A percentile compares a stretch with the other conserved stretches of the same genome.
These are phyloP conservation scores for Penicillium dipodomyicola DNA, from an alignment of 495 filamentous ascomycete species.

Conservation along the genomic window DNA sequence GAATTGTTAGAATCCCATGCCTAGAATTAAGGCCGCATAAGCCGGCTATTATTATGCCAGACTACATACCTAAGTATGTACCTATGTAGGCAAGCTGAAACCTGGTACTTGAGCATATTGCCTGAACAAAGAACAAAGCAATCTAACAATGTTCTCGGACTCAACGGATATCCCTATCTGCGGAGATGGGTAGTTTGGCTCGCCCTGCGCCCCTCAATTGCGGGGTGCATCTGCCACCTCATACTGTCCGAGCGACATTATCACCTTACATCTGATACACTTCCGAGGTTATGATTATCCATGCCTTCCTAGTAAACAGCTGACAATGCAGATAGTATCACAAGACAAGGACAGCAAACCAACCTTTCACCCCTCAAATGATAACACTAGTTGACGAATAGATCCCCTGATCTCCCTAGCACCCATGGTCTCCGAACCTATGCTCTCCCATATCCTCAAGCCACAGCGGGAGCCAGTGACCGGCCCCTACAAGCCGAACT, in stretches of 20 bases:
- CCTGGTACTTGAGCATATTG: neutral
- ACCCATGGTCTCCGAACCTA: neutral
- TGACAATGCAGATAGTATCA: conserved; percentile 1
- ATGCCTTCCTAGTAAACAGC: neutral
- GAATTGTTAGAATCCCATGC: neutral
- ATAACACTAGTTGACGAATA: neutral
- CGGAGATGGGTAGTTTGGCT: neutral
- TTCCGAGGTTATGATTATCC: neutral
- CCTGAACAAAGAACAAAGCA: neutral
- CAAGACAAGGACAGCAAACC: conserved; percentile 6
- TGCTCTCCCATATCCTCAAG: neutral
- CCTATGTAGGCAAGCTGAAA: neutral
- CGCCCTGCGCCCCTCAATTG: conserved; percentile 15
- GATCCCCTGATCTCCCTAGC: neutral
- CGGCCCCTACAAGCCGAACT: conserved; percentile 3
- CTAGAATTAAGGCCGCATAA: neutral
- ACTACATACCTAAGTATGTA: too few relatives aligned
- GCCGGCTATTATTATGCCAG: neutral
- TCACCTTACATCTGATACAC: neutral
- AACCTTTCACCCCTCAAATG: neutral
- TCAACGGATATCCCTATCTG: neutral
- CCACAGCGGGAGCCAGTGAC: conserved; percentile 10
- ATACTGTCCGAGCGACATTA: conserved; percentile 10
- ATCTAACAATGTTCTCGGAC: neutral
- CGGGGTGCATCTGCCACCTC: conserved; percentile 31